Evolutionary conservation across 176 grass and related monocot genomes (phyloP).

Genomic region (Coix lacrymajobi): DNA sequence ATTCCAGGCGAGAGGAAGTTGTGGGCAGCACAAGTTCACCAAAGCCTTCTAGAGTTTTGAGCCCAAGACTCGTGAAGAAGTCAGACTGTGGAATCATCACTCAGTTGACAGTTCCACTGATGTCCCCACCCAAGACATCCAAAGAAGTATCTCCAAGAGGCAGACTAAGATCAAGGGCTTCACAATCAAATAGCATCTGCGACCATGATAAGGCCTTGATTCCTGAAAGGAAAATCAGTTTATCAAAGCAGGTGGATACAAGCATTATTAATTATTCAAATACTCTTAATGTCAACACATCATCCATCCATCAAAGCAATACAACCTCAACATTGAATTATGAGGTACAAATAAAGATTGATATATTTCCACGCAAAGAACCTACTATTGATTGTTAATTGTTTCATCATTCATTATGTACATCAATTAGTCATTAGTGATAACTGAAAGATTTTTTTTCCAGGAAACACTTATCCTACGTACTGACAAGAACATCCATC

Average conservation of each 20-base stretch:
- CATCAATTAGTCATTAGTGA: background rate
- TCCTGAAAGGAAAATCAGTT: constrained; percentile 11
- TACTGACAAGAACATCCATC: constrained; percentile 19
- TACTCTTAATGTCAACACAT: background rate
- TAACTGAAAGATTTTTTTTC: background rate
- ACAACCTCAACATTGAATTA: background rate
- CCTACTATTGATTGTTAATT: background rate
- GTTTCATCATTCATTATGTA: background rate
- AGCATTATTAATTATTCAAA: background rate
- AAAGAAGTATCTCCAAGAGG: constrained; percentile 46
- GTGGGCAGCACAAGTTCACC: constrained; percentile 28
- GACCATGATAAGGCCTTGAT: background rate
- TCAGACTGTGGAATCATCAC: constrained; percentile 31
- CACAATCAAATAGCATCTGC: constrained; percentile 14
- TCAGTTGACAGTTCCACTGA: background rate
- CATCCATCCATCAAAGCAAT: constrained; percentile 22
- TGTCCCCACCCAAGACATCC: constrained; percentile 4
- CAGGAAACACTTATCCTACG: constrained; percentile 25
- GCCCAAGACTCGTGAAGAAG: constrained; percentile 42
- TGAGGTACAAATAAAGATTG: constrained; percentile 21
- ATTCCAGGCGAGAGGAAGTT: constrained; percentile 11
- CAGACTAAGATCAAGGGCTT: constrained; percentile 22
- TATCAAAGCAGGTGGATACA: constrained; percentile 21
- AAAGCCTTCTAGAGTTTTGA: constrained; percentile 19
- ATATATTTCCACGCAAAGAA: constrained; percentile 7